Evolutionary conservation across 2,329 filamentous ascomycete genomes (phyloP).

Genomic region (Myotisia sp.): DNA sequence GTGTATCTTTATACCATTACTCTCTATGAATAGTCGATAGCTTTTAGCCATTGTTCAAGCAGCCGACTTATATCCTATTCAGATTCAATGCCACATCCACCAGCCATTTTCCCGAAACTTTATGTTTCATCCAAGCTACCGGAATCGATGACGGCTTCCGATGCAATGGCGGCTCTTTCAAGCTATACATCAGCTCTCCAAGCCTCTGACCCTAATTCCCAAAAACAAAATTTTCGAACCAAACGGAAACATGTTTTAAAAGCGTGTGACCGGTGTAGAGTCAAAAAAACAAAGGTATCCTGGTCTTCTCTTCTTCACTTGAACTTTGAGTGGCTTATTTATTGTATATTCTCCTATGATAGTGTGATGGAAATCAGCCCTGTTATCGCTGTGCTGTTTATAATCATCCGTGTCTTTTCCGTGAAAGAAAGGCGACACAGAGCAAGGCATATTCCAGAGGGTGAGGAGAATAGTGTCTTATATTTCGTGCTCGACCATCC

Average conservation of each 20-base stretch:
- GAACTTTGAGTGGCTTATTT: conserved; percentile 8
- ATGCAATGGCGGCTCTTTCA: conserved; percentile 19
- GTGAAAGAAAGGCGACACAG: conserved; percentile 31
- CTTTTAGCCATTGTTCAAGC: too few species aligned
- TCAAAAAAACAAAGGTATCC: conserved; percentile 32
- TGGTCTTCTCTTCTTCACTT: conserved; percentile 2
- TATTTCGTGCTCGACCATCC: not conserved
- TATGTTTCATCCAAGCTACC: conserved; percentile 21
- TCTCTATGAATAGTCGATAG: too few species aligned
- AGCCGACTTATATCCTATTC: too few species aligned
- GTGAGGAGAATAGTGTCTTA: conserved; percentile 14
- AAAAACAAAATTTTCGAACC: conserved; percentile 29
- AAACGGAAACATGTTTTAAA: conserved; percentile 34
- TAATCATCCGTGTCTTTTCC: conserved; percentile 32
- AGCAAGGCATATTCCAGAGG: conserved; percentile 32
- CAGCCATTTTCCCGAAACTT: conserved; percentile 22
- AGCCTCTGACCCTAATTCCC: conserved; percentile 21
- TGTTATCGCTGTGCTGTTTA: conserved; percentile 31
- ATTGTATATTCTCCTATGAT: conserved; percentile 2
- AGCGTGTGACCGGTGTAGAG: conserved; percentile 32
- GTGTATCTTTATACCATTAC: not conserved
- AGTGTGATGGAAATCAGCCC: conserved; percentile 34
- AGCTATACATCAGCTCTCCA: conserved; percentile 17
- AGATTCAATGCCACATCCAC: conserved; percentile 13
- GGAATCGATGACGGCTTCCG: conserved; percentile 23